Percentiles rank a stretch among this genome's conserved stretches.
Evolutionary conservation across 176 grass and related monocot species (phyloP).

Genomic region (Cocos nucifera): DNA sequence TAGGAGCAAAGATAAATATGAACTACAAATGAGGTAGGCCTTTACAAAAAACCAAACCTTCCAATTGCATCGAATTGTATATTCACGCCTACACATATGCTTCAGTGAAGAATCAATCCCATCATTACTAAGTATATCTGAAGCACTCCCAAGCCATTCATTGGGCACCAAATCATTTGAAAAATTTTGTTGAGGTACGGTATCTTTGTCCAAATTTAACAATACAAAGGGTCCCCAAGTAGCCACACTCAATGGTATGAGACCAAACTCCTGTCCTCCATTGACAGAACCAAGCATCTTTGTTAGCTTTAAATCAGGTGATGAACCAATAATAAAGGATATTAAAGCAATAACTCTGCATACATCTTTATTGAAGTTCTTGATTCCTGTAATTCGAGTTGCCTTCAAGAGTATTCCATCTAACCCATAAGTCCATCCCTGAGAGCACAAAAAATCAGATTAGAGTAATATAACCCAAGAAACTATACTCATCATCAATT

Average conservation of each 20-base stretch:
- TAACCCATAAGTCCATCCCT: constrained; percentile 96
- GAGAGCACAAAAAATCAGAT: constrained; percentile 14
- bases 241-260: constrained; percentile 55
- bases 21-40: background rate
- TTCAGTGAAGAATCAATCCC: constrained; percentile 55
- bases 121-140: constrained; percentile 48
- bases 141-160: constrained; percentile 88
- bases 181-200: constrained; percentile 23
- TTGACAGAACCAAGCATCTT: constrained; percentile 10
- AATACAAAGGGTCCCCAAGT: constrained; percentile 91
- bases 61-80: constrained; percentile 94
- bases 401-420: constrained; percentile 88
- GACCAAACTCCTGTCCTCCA: constrained; percentile 59
- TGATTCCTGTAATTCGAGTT: constrained; percentile 83
- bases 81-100: constrained; percentile 81
- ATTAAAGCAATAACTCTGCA: constrained; percentile 6
- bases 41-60: constrained; percentile 38
- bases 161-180: constrained; percentile 37
- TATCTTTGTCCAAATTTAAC: constrained; percentile 36
- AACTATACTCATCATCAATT: no score
- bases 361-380: constrained; percentile 79
- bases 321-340: background rate
- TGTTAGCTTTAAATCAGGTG: no score
- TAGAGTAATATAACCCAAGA: no score
- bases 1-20: no score